phyloP scores from a whole-genome alignment of 805 yeast genomes.

The Metschnikowia continentalis region DNA sequence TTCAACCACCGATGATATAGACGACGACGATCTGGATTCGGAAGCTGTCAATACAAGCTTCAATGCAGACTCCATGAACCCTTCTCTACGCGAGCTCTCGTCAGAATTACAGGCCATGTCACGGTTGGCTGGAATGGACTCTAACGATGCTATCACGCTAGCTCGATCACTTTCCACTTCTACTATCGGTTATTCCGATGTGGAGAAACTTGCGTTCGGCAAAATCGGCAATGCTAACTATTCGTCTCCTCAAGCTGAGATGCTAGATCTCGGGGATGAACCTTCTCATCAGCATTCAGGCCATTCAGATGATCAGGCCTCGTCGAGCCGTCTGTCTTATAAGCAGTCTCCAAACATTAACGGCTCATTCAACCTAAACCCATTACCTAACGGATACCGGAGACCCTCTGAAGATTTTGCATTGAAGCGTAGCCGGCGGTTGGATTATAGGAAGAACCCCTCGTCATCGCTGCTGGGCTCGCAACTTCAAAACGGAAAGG shows the following conservation, averaged over 20 bases:
- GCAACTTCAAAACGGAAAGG: conserved; percentile 23
- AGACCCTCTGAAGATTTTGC: conserved; percentile 22
- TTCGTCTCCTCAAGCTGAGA: conserved; percentile 11
- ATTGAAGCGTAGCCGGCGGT: conserved; percentile 36
- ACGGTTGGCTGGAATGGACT: conserved; percentile 71
- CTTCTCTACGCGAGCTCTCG: conserved; percentile 68
- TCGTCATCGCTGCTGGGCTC: conserved; percentile 19
- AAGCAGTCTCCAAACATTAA: neutral
- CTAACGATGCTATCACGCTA: conserved; percentile 76
- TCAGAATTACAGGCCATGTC: conserved; percentile 71
- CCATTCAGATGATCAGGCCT: neutral
- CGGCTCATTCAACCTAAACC: neutral
- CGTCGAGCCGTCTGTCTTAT: neutral
- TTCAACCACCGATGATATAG: conserved; percentile 12
- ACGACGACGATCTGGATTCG: neutral
- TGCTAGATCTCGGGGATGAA: conserved; percentile 17
- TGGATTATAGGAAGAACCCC: conserved; percentile 34
- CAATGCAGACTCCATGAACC: conserved; percentile 31
- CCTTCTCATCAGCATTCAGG: neutral
- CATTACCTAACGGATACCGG: neutral
- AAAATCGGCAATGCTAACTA: conserved; percentile 23
- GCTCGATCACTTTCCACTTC: conserved; percentile 76
- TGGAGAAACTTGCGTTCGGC: conserved; percentile 42
- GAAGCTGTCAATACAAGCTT: neutral
- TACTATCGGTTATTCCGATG: conserved; percentile 55